Evolutionary conservation across 306 rosid genomes (phyloP), one percentile per base, ranked within the genome.

Genomic region (Senna siamea): DNA sequence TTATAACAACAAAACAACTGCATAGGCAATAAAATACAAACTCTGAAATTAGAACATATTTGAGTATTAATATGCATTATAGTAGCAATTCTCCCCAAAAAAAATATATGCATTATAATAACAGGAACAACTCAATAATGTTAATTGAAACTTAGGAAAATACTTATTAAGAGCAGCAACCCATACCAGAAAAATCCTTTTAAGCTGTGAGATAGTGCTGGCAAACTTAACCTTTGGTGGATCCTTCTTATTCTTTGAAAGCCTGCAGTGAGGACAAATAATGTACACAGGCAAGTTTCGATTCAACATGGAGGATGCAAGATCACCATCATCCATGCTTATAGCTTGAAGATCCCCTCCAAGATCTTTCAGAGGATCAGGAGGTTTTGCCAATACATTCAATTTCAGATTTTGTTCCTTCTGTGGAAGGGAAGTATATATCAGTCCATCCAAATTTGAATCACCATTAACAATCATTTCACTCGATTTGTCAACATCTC

Each of bases 261-360:
- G 80, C 78, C 75, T 88, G 83, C 98, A 93, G 79, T 86, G 91
- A 48, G 97, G 98, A 81, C 97, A 93, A 75, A 76, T 76, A 94
- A 93, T 89, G 86, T 82, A 93, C 80, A 93, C 69, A 7, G 98
- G 98, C 77, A 93, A 69, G 74, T 93, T 87, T 56, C 73, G 86
- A 72, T 88, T 88, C 82, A 91, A 72, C 94, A 91, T 72, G 77
- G 93, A 84, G 83, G 79, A 79, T 84, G 89, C 91, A 77, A 50
- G 81, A 73, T 89, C 91, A 72, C 69, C 82, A 66, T 85, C 92
- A 83, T 80, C 87, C 59, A 75, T 72, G 74, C 65, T 57, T 73
- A 79, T 81, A 72, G 82, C 63, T 67, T 86, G 91, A 64, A 86
- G 68, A 78, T 82, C 87, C 67, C 82, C 85, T 73, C 82, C 91